Evolutionary conservation across 176 grass and related monocot genomes (phyloP).

Genomic region (Coix lacrymajobi): DNA sequence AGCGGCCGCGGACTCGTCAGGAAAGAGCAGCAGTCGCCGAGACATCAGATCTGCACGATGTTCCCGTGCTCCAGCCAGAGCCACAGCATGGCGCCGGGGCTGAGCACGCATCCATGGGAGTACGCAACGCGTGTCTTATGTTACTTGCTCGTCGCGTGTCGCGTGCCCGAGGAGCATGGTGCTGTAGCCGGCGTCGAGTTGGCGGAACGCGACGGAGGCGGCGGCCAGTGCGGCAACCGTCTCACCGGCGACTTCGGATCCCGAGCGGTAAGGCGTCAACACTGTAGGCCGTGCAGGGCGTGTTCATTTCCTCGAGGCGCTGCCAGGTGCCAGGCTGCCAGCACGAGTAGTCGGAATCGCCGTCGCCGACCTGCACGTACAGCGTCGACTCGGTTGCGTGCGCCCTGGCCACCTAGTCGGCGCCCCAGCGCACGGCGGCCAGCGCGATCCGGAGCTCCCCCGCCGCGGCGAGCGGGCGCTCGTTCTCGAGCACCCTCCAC

Average conservation of each 20-base stretch:
- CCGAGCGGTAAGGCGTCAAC: constrained; percentile 27
- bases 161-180: constrained; percentile 46
- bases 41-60: no score
- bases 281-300: constrained; percentile 32
- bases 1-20: no score
- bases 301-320: constrained; percentile 85
- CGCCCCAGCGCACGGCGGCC: constrained; percentile 63
- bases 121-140: neutral
- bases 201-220: constrained; percentile 39
- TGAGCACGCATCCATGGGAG: no score
- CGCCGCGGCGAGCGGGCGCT: neutral
- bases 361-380: constrained; percentile 76
- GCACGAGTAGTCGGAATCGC: constrained; percentile 67
- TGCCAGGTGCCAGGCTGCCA: no score
- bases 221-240: constrained; percentile 59
- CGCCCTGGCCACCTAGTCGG: constrained; percentile 63
- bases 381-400: constrained; percentile 40
- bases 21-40: no score
- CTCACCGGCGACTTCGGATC: constrained; percentile 70
- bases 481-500: constrained; percentile 51
- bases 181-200: neutral
- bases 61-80: no score
- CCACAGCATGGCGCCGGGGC: no score
- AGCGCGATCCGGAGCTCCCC: constrained; percentile 47
- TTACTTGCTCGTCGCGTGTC: constrained; percentile 60